Conservation (phyloP, 1,284 basidiomycete species). For the Ustilago hordei region DNA sequence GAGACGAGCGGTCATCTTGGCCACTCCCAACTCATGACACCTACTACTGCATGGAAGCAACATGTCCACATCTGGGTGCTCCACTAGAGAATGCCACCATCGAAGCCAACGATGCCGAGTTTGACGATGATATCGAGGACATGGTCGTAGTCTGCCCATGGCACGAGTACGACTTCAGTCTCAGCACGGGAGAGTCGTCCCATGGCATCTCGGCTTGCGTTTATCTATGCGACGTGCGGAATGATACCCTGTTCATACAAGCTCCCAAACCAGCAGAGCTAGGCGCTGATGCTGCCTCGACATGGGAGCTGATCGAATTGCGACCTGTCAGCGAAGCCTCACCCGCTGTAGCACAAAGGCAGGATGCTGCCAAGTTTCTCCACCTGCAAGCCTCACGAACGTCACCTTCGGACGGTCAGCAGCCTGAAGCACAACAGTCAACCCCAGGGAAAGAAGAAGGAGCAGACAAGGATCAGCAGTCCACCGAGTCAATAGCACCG, state of each 20-base stretch:
- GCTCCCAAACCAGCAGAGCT: slow-evolving; percentile 30
- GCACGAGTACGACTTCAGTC: slow-evolving; percentile 84
- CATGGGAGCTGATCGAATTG: slow-evolving; percentile 81
- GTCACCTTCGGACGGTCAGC: slow-evolving; percentile 26
- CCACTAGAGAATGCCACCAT: slow-evolving; percentile 81
- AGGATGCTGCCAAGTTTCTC: slow-evolving; percentile 34
- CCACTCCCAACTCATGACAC: slow-evolving; percentile 23
- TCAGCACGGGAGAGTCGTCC: slow-evolving; percentile 79
- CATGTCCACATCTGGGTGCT: slow-evolving; percentile 85
- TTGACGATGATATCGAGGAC: slow-evolving; percentile 71
- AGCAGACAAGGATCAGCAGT: background rate
- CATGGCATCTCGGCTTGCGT: slow-evolving; percentile 84
- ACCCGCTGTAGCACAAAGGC: slow-evolving; percentile 20
- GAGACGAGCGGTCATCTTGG: background rate
- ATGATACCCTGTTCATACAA: slow-evolving; percentile 67
- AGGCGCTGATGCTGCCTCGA: slow-evolving; percentile 21
- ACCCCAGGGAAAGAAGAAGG: background rate
- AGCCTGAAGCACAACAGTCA: background rate
- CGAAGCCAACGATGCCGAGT: slow-evolving; percentile 72
- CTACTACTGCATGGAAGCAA: slow-evolving; percentile 83
- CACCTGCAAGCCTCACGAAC: slow-evolving; percentile 31
- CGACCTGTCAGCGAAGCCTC: slow-evolving; percentile 81
- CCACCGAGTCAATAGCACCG: slow-evolving; percentile 18
- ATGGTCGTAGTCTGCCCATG: slow-evolving; percentile 75
- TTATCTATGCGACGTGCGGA: slow-evolving; percentile 76